Conservation (phyloP, 1,284 basidiomycete genomes). For the Baeospora myosura region DNA sequence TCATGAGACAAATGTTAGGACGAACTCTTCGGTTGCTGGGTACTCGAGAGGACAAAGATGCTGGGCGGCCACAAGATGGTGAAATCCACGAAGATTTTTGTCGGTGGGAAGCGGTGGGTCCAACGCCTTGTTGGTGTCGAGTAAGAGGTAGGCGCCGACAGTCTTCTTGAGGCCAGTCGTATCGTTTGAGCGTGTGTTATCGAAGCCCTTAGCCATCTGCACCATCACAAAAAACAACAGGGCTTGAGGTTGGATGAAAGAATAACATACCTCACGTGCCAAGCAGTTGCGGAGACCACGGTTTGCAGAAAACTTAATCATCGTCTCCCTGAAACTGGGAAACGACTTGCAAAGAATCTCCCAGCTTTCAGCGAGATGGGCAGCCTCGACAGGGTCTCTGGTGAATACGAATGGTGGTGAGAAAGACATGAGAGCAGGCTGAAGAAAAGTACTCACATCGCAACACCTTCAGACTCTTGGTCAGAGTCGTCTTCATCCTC, state of each 20-base stretch:
- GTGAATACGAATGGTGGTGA: no score
- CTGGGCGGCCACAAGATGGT: constrained; percentile 11
- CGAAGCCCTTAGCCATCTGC: neutral
- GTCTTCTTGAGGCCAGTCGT: constrained; percentile 6
- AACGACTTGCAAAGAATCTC: no score
- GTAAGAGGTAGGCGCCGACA: constrained; percentile 10
- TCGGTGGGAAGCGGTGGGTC: constrained; percentile 2
- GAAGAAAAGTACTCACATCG: no score
- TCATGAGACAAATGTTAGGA: no score
- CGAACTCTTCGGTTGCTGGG: no score
- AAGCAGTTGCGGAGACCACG: neutral
- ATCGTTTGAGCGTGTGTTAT: constrained; percentile 9
- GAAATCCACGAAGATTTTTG: constrained; percentile 10
- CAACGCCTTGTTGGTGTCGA: neutral
- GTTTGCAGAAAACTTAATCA: no score
- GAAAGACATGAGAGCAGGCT: no score
- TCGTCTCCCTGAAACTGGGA: no score
- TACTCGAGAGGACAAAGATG: constrained; percentile 14
- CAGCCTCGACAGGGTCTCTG: no score
- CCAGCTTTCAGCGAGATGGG: no score
- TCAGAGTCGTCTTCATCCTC: no score
- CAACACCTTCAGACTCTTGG: no score
- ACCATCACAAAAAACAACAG: neutral
- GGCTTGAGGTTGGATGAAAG: neutral
- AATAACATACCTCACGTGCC: neutral